Conservation (phyloP, 2,329 filamentous ascomycete genomes). For the Colletotrichum truncatum region DNA sequence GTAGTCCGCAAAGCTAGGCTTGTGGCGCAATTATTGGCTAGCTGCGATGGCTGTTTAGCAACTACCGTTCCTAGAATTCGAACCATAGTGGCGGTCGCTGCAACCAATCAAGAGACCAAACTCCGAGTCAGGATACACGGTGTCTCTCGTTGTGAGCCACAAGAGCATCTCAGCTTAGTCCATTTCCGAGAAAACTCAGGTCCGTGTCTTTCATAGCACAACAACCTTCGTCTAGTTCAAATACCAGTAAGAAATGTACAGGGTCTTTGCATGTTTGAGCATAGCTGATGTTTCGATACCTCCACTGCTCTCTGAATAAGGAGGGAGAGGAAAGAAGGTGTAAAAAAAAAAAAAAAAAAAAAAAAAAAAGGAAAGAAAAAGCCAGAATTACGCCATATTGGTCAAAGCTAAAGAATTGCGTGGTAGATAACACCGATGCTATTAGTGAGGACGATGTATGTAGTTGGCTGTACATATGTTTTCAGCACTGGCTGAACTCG, state of each 20-base stretch:
- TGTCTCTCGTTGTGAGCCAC: constrained; percentile 25
- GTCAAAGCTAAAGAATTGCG: too few species aligned
- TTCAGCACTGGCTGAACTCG: not conserved
- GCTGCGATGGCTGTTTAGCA: constrained; percentile 3
- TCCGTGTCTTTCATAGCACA: constrained; percentile 8
- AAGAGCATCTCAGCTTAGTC: constrained; percentile 1
- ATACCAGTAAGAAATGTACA: not conserved
- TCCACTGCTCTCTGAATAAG: too few species aligned
- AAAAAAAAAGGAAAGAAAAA: too few species aligned
- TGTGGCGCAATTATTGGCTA: constrained; percentile 25
- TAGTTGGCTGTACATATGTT: not conserved
- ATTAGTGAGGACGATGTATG: not conserved
- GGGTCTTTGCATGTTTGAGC: not conserved
- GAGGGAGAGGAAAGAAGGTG: too few species aligned
- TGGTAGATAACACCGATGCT: too few species aligned
- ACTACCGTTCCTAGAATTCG: not conserved
- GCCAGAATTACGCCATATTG: too few species aligned
- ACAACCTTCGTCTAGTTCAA: not conserved
- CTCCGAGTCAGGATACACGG: constrained; percentile 15
- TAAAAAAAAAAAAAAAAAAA: too few species aligned
- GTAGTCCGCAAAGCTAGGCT: not conserved
- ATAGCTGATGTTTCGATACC: not conserved
- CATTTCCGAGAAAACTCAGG: not conserved
- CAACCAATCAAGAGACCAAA: not conserved
- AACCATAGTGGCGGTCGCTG: not conserved